Evolutionary conservation across 768 basidiomycete genomes (phyloP), one percentile per base, ranked within the genome.

Genomic region (Crepidotus variabilis): DNA sequence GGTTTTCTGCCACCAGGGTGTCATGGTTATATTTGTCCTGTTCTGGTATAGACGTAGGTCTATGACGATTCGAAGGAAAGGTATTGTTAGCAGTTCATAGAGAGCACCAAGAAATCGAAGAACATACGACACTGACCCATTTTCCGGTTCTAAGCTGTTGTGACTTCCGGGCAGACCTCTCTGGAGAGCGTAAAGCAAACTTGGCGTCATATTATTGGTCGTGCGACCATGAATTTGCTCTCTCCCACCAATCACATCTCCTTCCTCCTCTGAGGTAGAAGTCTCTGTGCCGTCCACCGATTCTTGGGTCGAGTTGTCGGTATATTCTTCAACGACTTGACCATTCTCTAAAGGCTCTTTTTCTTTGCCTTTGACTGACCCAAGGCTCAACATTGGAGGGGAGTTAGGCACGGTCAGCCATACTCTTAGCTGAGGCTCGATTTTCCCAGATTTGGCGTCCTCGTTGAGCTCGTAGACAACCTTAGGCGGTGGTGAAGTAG

Each of bases 401-500:
- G 21, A 22, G 28, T 56, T 45, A 53, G 62, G 61, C 45, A 58
- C 50, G 52, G 32, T 67, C 2, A 83, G 65, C 60, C 75, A 81
- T 21, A 90, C 70, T 43, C 83, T 73, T 55, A 90, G 71, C 22
- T 79, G 79, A 1, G 87, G 85, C 52, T 85, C 80, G 45, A 83
- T 77, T 23, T 71, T 71, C 3, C 39, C 39, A 43, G 39, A 43
- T 28, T 80, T 76, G 1, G 78, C 73, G 28, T 73, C 70, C 24
- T 68, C 71, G 46, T 71, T 72, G 52, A 89, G 70, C 67, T 90
- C 86, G 62, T 89, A 90, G 4, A 79, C 69, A 21, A 84, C 76
- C 53, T 65, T 68, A 49, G 61, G 70, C 47, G 47, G 62, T 36
- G 50, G 22, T 16, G 59, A 51, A 49, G 22, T 47, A 33, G 9